Evolutionary conservation across 2,329 filamentous ascomycete genomes (phyloP).

Genomic region (Colletotrichum horii): DNA sequence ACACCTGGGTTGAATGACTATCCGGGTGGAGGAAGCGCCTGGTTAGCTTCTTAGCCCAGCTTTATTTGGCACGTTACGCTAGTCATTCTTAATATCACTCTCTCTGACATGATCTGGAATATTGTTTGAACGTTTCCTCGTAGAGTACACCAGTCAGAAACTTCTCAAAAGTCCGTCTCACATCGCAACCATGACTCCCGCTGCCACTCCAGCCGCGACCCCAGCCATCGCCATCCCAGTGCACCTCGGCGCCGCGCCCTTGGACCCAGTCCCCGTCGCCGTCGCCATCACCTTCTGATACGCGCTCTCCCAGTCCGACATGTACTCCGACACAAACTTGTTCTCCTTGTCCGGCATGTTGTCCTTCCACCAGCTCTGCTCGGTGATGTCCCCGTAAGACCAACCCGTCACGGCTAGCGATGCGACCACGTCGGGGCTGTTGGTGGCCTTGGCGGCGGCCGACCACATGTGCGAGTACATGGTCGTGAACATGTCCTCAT

Average conservation of each 20-base stretch:
- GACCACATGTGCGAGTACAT: conserved; percentile 20
- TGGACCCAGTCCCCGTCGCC: neutral
- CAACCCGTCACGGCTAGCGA: neutral
- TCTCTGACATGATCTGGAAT: neutral
- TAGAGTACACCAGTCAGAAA: neutral
- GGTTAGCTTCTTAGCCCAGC: neutral
- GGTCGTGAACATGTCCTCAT: conserved; percentile 5
- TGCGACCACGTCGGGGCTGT: conserved; percentile 17
- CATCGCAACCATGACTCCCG: neutral
- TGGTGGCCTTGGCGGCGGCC: conserved; percentile 19
- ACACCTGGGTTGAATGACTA: neutral
- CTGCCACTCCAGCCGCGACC: neutral
- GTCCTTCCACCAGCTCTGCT: conserved; percentile 1
- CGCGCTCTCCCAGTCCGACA: neutral
- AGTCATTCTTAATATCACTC: neutral
- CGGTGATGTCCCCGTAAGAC: neutral
- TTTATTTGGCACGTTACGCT: neutral
- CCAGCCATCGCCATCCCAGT: conserved; percentile 13
- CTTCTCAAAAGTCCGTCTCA: neutral
- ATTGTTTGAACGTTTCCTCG: neutral
- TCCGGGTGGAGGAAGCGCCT: neutral
- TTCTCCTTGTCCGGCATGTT: conserved; percentile 3
- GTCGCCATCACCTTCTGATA: neutral
- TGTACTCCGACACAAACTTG: neutral
- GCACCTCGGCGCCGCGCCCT: neutral